Percentiles rank a stretch among this genome's conserved stretches.
Evolutionary conservation across 345 rosid species (phyloP).

Genomic region (Moricandia arvensis): DNA sequence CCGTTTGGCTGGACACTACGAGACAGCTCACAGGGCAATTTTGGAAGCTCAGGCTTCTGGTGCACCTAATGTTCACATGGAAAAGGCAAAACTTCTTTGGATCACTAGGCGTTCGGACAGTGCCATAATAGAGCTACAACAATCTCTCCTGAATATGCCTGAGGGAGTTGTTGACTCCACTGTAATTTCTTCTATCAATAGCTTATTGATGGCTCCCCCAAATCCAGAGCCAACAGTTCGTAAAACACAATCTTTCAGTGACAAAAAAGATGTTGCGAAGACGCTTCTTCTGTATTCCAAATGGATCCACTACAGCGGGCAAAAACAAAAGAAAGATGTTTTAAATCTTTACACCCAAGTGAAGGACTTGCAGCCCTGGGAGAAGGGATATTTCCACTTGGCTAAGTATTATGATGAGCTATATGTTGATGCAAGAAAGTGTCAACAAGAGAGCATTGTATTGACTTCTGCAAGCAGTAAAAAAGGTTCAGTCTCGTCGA

Average conservation of each 20-base stretch:
- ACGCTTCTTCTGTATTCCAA: conserved; percentile 87
- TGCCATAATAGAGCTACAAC: conserved; percentile 89
- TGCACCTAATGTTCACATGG: conserved; percentile 85
- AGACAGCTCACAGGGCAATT: conserved; percentile 88
- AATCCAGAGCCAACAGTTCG: conserved; percentile 57
- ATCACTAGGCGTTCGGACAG: conserved; percentile 83
- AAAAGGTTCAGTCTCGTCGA: conserved; percentile 48
- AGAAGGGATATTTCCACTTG: conserved; percentile 88
- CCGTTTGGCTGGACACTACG: conserved; percentile 96
- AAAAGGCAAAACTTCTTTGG: conserved; percentile 97
- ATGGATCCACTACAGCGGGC: conserved; percentile 94
- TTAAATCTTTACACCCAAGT: conserved; percentile 80
- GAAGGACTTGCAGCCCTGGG: conserved; percentile 91
- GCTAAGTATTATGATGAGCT: conserved; percentile 95
- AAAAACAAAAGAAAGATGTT: conserved; percentile 95
- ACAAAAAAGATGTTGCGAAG: conserved; percentile 75
- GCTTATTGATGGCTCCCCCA: conserved; percentile 68
- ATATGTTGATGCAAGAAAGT: conserved; percentile 89
- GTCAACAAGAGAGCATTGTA: conserved; percentile 77
- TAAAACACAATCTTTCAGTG: conserved; percentile 57
- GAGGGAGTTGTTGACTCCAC: conserved; percentile 75
- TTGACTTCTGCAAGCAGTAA: conserved; percentile 39
- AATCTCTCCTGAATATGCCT: conserved; percentile 84
- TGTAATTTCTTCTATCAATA: conserved; percentile 65
- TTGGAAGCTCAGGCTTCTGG: conserved; percentile 92